Percentiles rank a stretch among this genome's conserved stretches.
These are phyloP conservation scores for Chrysoporthe austroafricana DNA, from an alignment of 2,329 filamentous ascomycete species.

Conservation along the genomic window DNA sequence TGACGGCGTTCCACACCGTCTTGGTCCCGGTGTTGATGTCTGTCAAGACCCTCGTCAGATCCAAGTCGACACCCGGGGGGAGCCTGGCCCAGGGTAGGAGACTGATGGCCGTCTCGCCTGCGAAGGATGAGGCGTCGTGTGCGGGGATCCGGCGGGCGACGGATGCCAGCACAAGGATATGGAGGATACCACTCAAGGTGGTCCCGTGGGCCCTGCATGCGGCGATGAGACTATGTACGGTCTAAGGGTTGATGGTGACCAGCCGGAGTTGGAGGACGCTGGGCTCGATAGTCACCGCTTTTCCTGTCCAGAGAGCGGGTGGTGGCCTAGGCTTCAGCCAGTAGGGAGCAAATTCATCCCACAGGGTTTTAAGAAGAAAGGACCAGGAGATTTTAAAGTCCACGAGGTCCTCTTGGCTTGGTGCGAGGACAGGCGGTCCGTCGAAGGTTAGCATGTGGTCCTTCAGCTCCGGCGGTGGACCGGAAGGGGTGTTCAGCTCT, in stretches of 20 bases:
- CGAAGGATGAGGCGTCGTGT: slow-evolving; percentile 40
- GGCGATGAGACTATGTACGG: slow-evolving; percentile 40
- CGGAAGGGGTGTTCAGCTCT: slow-evolving; percentile 41
- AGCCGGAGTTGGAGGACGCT: slow-evolving; percentile 43
- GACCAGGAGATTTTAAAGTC: slow-evolving; percentile 43
- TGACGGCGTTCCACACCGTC: slow-evolving; percentile 36
- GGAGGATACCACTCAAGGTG: slow-evolving; percentile 54
- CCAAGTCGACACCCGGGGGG: slow-evolving; percentile 33
- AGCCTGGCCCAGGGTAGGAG: slow-evolving; percentile 44
- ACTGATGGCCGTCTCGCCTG: slow-evolving; percentile 47
- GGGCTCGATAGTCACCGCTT: slow-evolving; percentile 41
- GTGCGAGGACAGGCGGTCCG: slow-evolving; percentile 39
- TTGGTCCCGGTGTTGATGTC: slow-evolving; percentile 44
- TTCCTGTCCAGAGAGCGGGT: slow-evolving; percentile 44
- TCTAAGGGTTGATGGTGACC: slow-evolving; percentile 40
- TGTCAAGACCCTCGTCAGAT: slow-evolving; percentile 40
- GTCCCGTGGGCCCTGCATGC: slow-evolving; percentile 46
- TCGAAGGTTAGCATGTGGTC: slow-evolving; percentile 39
- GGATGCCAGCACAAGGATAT: slow-evolving; percentile 49
- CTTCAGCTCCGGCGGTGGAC: slow-evolving; percentile 27
- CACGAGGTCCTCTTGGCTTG: slow-evolving; percentile 47
- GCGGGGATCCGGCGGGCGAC: slow-evolving; percentile 44
- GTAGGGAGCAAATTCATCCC: slow-evolving; percentile 44
- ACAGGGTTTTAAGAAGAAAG: slow-evolving; percentile 48
- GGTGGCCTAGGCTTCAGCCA: slow-evolving; percentile 40